Conservation (phyloP, 2,329 filamentous ascomycete genomes). For the Aureobasidium sp. region DNA sequence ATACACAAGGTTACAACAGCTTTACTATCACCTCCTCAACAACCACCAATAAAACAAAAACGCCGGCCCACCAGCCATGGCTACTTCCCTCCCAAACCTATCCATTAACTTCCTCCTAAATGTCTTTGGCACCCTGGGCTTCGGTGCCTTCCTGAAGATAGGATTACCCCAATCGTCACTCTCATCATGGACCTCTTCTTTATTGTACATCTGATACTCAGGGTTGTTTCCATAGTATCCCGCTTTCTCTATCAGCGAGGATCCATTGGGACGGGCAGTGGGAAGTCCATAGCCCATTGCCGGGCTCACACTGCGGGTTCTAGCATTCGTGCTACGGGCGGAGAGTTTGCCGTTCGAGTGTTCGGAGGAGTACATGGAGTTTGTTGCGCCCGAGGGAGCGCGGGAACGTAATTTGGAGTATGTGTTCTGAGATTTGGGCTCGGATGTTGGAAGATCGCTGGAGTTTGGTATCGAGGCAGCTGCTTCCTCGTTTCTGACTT, state of each 20-base stretch:
- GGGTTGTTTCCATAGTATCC: constrained; percentile 30
- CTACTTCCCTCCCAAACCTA: constrained; percentile 55
- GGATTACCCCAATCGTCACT: constrained; percentile 25
- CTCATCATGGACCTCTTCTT: constrained; percentile 24
- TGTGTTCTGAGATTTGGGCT: constrained; percentile 11
- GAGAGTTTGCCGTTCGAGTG: constrained; percentile 18
- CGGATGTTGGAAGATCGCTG: constrained; percentile 26
- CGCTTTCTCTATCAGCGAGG: constrained; percentile 34
- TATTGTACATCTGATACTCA: constrained; percentile 14
- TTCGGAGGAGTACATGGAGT: constrained; percentile 25
- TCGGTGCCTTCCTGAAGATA: constrained; percentile 21
- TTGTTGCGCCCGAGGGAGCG: constrained; percentile 17
- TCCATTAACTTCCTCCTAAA: constrained; percentile 42
- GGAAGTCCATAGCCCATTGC: constrained; percentile 26
- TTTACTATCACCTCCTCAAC: constrained; percentile 35
- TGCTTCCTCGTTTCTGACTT: constrained; percentile 19
- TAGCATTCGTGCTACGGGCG: constrained; percentile 24
- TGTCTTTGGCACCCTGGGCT: constrained; percentile 26
- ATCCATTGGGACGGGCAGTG: constrained; percentile 20
- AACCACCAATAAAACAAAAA: constrained; percentile 59
- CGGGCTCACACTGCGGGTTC: constrained; percentile 34
- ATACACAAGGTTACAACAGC: not conserved
- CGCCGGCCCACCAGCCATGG: constrained; percentile 56
- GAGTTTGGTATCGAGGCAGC: constrained; percentile 9
- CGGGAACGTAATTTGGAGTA: constrained; percentile 15